Percentiles rank a stretch among this genome's conserved stretches.
Conservation (phyloP, 75 land plant genomes). For the Picea sitchensis region DNA sequence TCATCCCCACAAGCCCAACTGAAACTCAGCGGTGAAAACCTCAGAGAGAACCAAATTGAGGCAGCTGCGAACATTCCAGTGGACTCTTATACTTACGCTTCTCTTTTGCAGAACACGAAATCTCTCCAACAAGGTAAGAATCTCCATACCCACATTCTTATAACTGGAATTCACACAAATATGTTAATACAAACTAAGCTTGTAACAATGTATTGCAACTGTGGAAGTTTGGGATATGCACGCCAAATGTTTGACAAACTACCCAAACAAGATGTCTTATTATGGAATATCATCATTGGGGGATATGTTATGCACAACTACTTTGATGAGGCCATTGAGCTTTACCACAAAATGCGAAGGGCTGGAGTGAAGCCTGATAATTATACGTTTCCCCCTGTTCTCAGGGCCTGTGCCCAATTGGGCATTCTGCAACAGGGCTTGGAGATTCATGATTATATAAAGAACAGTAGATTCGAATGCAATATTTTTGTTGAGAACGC, state of each 20-base stretch:
- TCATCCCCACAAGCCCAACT: neutral
- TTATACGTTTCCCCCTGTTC: constrained; percentile 50
- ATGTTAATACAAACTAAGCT: constrained; percentile 33
- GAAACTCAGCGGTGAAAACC: neutral
- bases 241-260: constrained; percentile 43
- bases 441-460: constrained; percentile 35
- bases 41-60: neutral
- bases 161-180: constrained; percentile 16
- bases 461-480: constrained; percentile 7
- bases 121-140: constrained; percentile 30
- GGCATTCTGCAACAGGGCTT: constrained; percentile 28
- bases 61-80: neutral
- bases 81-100: constrained; percentile 5
- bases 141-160: constrained; percentile 32
- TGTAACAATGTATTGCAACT: constrained; percentile 38
- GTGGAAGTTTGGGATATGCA: constrained; percentile 28
- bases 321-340: constrained; percentile 29
- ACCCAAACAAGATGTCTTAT: constrained; percentile 30
- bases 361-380: constrained; percentile 48
- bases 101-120: constrained; percentile 28
- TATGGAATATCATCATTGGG: constrained; percentile 57
- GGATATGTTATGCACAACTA: constrained; percentile 49
- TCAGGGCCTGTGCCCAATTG: constrained; percentile 52
- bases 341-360: constrained; percentile 35
- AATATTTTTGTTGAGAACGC: constrained; percentile 27